A percentile compares a stretch with the other conserved stretches of the same genome.
Conservation (phyloP, 495 filamentous ascomycete genomes). For the Cercophora sp. region DNA sequence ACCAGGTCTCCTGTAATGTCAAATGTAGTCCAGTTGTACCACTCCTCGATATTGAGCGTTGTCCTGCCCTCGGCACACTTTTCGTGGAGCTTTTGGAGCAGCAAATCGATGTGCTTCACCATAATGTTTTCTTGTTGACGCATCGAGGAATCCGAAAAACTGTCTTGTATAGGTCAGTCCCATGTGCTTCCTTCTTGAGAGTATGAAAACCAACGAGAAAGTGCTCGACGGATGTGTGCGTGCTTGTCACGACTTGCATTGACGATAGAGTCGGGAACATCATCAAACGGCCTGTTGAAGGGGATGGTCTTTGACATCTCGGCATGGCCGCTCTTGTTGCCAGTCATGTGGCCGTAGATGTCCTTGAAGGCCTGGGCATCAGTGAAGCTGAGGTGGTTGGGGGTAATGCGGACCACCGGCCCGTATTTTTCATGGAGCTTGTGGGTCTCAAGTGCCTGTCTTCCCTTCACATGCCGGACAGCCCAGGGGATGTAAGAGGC, state of each 20-base stretch:
- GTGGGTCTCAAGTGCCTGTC: slow-evolving; percentile 6
- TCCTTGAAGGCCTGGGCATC: slow-evolving; percentile 51
- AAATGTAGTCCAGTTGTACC: slow-evolving; percentile 54
- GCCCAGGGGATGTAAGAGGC: slow-evolving; percentile 37
- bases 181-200: too few species aligned
- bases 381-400: slow-evolving; percentile 53
- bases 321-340: slow-evolving; percentile 24
- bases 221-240: slow-evolving; percentile 34
- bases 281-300: slow-evolving; percentile 11
- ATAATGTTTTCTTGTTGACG: slow-evolving; percentile 37
- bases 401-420: slow-evolving; percentile 52
- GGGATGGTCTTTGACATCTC: slow-evolving; percentile 36
- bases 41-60: slow-evolving; percentile 35
- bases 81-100: slow-evolving; percentile 32
- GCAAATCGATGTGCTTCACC: slow-evolving; percentile 28
- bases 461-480: slow-evolving; percentile 10
- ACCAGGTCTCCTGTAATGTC: slow-evolving; percentile 54
- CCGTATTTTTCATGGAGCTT: slow-evolving; percentile 49
- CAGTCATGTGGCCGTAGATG: slow-evolving; percentile 48
- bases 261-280: slow-evolving; percentile 17
- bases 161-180: too few species aligned
- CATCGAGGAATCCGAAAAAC: slow-evolving; percentile 44
- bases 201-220: slow-evolving; percentile 36
- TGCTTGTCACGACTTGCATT: slow-evolving; percentile 31
- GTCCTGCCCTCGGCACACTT: slow-evolving; percentile 10